Conservation (phyloP, 805 yeast species). For the Yamadazyma sp. region DNA sequence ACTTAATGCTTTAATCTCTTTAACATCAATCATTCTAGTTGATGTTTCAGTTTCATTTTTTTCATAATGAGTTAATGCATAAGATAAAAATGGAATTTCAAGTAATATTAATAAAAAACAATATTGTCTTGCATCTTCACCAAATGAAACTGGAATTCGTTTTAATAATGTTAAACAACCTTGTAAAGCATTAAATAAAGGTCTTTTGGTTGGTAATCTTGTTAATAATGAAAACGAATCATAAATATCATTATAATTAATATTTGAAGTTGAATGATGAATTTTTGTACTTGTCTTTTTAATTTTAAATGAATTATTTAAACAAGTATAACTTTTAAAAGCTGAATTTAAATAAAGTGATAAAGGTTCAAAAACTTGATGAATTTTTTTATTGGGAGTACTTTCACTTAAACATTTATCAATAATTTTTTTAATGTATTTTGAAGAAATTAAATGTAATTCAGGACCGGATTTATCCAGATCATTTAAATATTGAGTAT, state of each 20-base stretch:
- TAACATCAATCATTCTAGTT: constrained; percentile 35
- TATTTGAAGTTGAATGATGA: constrained; percentile 45
- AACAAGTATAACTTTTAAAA: constrained; percentile 44
- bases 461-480: neutral
- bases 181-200: constrained; percentile 52
- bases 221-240: constrained; percentile 45
- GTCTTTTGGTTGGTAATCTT: constrained; percentile 57
- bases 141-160: constrained; percentile 39
- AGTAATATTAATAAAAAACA: constrained; percentile 63
- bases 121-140: constrained; percentile 40
- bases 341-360: constrained; percentile 43
- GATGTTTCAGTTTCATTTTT: constrained; percentile 6
- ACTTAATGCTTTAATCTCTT: constrained; percentile 54
- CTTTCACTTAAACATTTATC: constrained; percentile 28
- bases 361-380: constrained; percentile 46
- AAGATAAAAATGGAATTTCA: constrained; percentile 63
- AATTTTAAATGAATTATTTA: constrained; percentile 56
- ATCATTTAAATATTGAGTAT: constrained; percentile 7
- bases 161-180: constrained; percentile 53
- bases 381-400: constrained; percentile 16
- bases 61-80: constrained; percentile 39
- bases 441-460: constrained; percentile 26
- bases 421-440: constrained; percentile 28
- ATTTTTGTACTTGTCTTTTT: constrained; percentile 22
- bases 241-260: constrained; percentile 48